Evolutionary conservation across 2,329 filamentous ascomycete species (phyloP), one percentile per base, ranked within the genome.

Genomic region (Fusarium fujikuroi): DNA sequence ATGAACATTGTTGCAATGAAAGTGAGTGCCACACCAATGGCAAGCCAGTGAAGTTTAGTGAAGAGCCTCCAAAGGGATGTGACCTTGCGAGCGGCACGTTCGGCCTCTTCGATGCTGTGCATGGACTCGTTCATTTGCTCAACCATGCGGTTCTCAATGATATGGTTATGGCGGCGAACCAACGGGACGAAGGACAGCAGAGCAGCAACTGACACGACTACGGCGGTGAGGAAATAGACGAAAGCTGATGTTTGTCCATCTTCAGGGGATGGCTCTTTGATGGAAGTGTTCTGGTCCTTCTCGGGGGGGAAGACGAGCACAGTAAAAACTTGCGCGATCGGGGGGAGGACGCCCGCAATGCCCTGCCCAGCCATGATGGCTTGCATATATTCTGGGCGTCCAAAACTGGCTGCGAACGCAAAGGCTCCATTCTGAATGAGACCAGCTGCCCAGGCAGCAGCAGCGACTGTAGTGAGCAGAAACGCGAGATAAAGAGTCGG

Each of bases 351-450:
- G 36, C 96, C 96, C 1, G 96, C 95, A 8, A 99, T 87, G 37
- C 92, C 95, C 82, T 99, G 96, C 3, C 96, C 96, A 7, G 92
- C 91, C 95, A 99, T 98, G 81, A 98, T 95, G 30, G 92, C 95
- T 83, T 98, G 95, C 62, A 94, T 97, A 81, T 98, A 99, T 81
- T 96, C 93, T 25, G 92, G 90, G 58, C 93, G 87, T 40, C 92
- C 94, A 78, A 97, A 98, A 59, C 93, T 92, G 7, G 93, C 90
- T 7, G 94, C 95, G 80, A 95, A 98, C 6, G 96, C 94, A 80
- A 98, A 97, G 16, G 96, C 90, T 23, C 96, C 96, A 81, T 98
- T 98, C 83, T 98, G 96, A 75, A 95, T 93, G 57, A 98, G 86
- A 0, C 93, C 95, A 0, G 95, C 93, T 0, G 94, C 95, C 79